A percentile compares a stretch with the other conserved stretches of the same genome.
These are phyloP conservation scores for Phylloporus rhodoxanthus DNA, from an alignment of 768 basidiomycete species.

Conservation along the genomic window DNA sequence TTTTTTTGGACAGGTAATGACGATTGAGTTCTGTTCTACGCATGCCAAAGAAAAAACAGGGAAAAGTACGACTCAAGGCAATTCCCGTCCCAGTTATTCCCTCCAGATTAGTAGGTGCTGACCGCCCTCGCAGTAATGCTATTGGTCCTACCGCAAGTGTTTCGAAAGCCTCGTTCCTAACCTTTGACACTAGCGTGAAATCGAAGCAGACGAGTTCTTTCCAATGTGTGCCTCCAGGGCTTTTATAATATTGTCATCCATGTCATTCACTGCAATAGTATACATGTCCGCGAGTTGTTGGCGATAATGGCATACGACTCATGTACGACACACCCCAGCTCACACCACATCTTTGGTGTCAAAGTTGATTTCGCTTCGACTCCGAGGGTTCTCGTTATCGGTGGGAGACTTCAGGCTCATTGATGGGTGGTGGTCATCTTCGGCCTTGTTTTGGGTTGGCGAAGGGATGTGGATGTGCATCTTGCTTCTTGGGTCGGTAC, in stretches of 20 bases:
- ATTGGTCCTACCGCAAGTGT: too few relatives aligned
- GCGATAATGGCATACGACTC: background rate
- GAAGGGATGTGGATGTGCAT: background rate
- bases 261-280: background rate
- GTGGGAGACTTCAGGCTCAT: background rate
- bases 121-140: too few relatives aligned
- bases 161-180: too few relatives aligned
- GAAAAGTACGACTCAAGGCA: too few relatives aligned
- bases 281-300: background rate
- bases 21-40: too few relatives aligned
- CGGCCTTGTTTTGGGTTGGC: background rate
- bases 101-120: too few relatives aligned
- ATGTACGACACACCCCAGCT: background rate
- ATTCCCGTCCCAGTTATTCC: too few relatives aligned
- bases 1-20: too few relatives aligned
- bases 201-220: too few relatives aligned
- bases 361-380: constrained; percentile 1
- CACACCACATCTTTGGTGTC: background rate
- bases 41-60: too few relatives aligned
- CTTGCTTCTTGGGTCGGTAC: background rate
- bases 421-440: background rate
- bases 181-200: too few relatives aligned
- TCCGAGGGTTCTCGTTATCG: constrained; percentile 1
- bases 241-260: background rate
- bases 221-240: too few relatives aligned